Base-by-base conservation (phyloP, 2,329 filamentous ascomycete genomes). In the Alternaria ethzedia region DNA sequence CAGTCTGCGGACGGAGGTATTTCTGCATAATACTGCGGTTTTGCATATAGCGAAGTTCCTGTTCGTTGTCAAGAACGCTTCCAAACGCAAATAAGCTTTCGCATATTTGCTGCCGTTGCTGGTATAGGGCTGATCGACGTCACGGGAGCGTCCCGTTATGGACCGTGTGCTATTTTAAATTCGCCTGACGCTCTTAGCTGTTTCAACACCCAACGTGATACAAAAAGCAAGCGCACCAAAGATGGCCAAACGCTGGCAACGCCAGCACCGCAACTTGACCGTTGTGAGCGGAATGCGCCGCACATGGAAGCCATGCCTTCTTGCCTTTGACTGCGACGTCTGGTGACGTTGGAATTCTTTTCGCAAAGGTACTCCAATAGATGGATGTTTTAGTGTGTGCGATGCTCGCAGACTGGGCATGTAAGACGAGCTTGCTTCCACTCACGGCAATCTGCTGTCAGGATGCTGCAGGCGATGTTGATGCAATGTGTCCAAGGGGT, bases 181-280 rank as follows among this genome's bases (percentile, higher is more conserved):
- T 25, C 21, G 46, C 59, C 23, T 30, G 54, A 44, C 55, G 15
- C 13, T 30, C n/a, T 54, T 43, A 43, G 55, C 17, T 41, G 60
- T 63, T 63, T 63, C 60, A 59, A 49, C 56, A n/a, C 44, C 21
- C 28, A 32, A 21, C 50, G 26, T 59, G 56, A 49, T 44, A 50
- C 56, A 49, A 59, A 36, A 59, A 54, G 49, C 49, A 63, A 59
- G 49, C 26, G 21, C 44, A 26, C 15, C 47, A 47, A 13, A 36
- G 10, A 54, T 59, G 45, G 30, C 44, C 43, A 54, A 59, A 63
- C 55, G 59, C 47, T 30, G 49, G 56, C 43, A 54, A 54, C 15
- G 32, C 49, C 45, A n/a, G 15, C 54, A n/a, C 10, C 30, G 49
- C 49, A 17, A 50, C 20, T 59, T 50, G 49, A 50, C 45, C 60